A percentile compares a stretch with the other conserved stretches of the same genome.
Evolutionary conservation across 2,329 filamentous ascomycete species (phyloP).

Genomic region (Aspergillus vadensis): DNA sequence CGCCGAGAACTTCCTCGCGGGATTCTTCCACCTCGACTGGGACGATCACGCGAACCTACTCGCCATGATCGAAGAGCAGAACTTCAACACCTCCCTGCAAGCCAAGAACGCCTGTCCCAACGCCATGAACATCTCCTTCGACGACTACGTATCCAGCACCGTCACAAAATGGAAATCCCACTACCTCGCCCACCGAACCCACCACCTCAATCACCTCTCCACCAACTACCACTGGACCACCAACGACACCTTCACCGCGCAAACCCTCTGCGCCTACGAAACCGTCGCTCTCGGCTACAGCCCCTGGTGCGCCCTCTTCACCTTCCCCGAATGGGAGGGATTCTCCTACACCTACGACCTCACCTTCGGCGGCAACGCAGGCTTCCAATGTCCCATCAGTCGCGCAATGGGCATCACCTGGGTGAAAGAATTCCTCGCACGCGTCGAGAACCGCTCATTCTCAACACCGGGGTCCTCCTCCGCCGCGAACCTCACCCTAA

Average conservation of each 20-base stretch:
- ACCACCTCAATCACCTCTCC: constrained; percentile 59
- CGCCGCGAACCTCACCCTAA: constrained; percentile 51
- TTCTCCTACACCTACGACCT: constrained; percentile 74
- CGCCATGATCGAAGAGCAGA: constrained; percentile 69
- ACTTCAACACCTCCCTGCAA: constrained; percentile 24
- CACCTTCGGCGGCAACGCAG: constrained; percentile 62
- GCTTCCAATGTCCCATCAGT: constrained; percentile 66
- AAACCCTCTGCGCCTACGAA: constrained; percentile 75
- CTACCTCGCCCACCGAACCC: constrained; percentile 67
- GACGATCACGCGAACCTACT: constrained; percentile 71
- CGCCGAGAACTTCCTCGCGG: constrained; percentile 75
- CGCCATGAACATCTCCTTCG: background rate
- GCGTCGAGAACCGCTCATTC: constrained; percentile 50
- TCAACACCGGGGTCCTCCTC: constrained; percentile 24
- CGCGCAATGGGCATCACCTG: constrained; percentile 73
- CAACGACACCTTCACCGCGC: constrained; percentile 65
- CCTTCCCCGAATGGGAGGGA: constrained; percentile 70
- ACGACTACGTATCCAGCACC: background rate
- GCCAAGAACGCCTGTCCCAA: constrained; percentile 13
- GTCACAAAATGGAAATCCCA: constrained; percentile 61
- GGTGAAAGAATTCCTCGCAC: constrained; percentile 71
- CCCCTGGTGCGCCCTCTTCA: constrained; percentile 73
- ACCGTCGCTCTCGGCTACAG: constrained; percentile 76
- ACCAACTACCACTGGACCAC: constrained; percentile 65
- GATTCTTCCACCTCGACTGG: constrained; percentile 78